These are phyloP conservation scores for Colletotrichum tanaceti DNA, from an alignment of 2,329 filamentous ascomycete genomes.

Conservation along the genomic window DNA sequence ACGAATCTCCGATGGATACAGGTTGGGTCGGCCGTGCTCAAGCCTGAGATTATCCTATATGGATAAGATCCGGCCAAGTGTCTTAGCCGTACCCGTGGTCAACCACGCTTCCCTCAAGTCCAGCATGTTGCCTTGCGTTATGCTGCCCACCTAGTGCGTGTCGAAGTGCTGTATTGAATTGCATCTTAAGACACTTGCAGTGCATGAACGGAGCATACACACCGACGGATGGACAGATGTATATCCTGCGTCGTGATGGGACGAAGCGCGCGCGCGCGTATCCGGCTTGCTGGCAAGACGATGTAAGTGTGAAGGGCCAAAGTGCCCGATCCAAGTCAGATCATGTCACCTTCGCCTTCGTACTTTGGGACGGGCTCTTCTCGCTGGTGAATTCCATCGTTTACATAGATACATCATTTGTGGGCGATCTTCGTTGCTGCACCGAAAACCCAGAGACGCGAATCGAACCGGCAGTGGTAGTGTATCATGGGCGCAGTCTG, in stretches of 20 bases:
- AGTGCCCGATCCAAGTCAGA: neutral
- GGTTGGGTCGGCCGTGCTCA: slow-evolving; percentile 4
- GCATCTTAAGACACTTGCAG: neutral
- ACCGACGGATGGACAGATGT: neutral
- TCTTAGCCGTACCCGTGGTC: neutral
- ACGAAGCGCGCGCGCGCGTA: neutral
- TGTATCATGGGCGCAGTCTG: slow-evolving; percentile 1
- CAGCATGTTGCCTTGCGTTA: neutral
- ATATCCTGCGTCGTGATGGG: neutral
- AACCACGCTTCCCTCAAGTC: neutral
- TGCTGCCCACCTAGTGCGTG: slow-evolving; percentile 2
- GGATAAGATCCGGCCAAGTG: neutral
- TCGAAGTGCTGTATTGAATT: no score
- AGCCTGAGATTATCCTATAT: slow-evolving; percentile 1
- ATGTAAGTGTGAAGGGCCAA: neutral
- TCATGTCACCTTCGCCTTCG: neutral
- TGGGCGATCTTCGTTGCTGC: neutral
- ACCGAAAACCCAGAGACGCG: slow-evolving; percentile 7
- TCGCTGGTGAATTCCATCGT: neutral
- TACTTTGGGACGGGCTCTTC: neutral
- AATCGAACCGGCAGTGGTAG: neutral
- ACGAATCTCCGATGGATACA: neutral
- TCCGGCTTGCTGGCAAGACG: neutral
- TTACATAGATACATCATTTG: slow-evolving; percentile 21
- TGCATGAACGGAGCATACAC: neutral